A percentile compares a stretch with the other conserved stretches of the same genome.
Conservation (phyloP, 2,329 filamentous ascomycete genomes). For the Emericellopsis cladophorae region DNA sequence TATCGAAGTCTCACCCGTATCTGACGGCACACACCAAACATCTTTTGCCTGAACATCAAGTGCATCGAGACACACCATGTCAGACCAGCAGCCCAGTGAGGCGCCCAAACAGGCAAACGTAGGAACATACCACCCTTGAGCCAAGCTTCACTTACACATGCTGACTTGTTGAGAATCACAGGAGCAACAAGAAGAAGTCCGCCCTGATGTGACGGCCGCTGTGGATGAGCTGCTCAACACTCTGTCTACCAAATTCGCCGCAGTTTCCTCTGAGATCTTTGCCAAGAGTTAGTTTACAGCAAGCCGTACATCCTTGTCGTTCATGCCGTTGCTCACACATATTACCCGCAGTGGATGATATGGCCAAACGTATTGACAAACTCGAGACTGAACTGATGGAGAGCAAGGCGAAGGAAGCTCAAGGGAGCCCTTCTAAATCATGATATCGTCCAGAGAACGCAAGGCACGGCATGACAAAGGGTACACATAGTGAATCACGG, state of each 20-base stretch:
- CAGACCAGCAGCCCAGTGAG: no score
- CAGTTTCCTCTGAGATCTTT: constrained; percentile 76
- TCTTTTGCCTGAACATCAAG: no score
- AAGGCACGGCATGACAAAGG: no score
- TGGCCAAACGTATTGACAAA: constrained; percentile 75
- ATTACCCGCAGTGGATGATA: constrained; percentile 69
- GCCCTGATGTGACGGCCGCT: constrained; percentile 58
- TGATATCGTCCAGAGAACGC: no score
- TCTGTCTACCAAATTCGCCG: constrained; percentile 73
- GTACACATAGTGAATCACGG: no score
- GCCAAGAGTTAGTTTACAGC: constrained; percentile 56
- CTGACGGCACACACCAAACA: no score
- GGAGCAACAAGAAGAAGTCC: constrained; percentile 30
- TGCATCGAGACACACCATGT: no score
- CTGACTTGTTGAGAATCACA: constrained; percentile 8
- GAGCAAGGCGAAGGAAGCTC: constrained; percentile 21
- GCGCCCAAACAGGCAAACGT: no score
- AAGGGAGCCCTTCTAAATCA: no score
- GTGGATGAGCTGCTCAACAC: constrained; percentile 82
- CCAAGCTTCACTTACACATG: no score
- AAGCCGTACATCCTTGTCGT: neutral
- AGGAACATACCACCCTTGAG: no score
- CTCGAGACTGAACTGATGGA: constrained; percentile 62
- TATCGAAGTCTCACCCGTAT: no score
- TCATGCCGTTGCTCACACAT: constrained; percentile 8